phyloP scores from a whole-genome alignment of 116 monocot species.

The Cymodocea nodosa region DNA sequence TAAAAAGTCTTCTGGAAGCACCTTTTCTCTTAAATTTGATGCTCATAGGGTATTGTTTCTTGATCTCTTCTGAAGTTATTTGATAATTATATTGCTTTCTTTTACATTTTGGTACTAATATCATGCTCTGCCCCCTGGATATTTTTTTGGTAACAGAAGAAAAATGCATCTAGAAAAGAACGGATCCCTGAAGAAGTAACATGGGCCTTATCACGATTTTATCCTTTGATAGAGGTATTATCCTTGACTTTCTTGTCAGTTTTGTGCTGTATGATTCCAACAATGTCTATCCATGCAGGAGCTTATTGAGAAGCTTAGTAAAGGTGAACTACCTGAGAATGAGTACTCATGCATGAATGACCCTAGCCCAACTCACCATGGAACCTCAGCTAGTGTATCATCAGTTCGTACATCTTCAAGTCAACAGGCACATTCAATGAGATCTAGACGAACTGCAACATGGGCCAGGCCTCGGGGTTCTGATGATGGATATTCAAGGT shows the following conservation, averaged over 20 bases:
- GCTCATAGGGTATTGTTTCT: conserved; percentile 36
- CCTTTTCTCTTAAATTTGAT: conserved; percentile 88
- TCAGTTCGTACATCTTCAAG: conserved; percentile 17
- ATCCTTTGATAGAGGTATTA: conserved; percentile 85
- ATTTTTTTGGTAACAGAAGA: conserved; percentile 42
- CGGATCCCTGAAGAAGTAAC: conserved; percentile 49
- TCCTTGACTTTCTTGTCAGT: neutral
- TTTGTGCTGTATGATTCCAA: neutral
- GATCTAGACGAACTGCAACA: conserved; percentile 71
- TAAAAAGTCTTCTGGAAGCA: conserved; percentile 49
- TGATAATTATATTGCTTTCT: neutral
- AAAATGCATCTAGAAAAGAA: conserved; percentile 71
- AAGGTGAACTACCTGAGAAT: conserved; percentile 58
- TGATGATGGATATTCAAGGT: conserved; percentile 93
- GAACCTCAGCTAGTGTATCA: conserved; percentile 14
- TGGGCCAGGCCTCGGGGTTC: conserved; percentile 72
- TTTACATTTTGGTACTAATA: neutral
- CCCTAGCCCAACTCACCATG: conserved; percentile 33
- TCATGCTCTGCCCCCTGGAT: neutral
- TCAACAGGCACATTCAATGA: conserved; percentile 54
- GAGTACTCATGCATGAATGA: conserved; percentile 84
- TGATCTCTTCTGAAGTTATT: too few species aligned
- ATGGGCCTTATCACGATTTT: conserved; percentile 83
- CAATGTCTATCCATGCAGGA: conserved; percentile 31
- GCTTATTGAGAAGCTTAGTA: conserved; percentile 73